Evolutionary conservation across 1,284 basidiomycete genomes (phyloP), one percentile per base, ranked within the genome.

Genomic region (Tilletia horrida): DNA sequence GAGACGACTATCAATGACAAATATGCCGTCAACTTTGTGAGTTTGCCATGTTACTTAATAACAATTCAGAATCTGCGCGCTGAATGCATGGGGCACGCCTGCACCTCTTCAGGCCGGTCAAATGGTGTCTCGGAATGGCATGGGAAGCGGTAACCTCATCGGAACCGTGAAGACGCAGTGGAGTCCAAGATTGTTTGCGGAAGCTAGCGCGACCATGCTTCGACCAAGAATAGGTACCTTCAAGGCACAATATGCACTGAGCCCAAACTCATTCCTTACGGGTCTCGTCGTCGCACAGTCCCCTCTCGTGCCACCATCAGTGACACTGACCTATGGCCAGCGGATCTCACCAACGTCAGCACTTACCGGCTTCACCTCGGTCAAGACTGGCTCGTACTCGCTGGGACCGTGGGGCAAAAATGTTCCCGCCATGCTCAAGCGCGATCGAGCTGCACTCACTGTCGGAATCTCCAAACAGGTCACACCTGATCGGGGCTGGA

Each of bases 91-190:
- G 45, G 21, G 9, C 9, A 48, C 21, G 3, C 6, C 21, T 27
- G 4, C 21, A 7, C 52, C 16, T 27, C 52, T 27, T n/a, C 6
- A 59, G 55, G 70, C 73, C 0, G 79, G 77, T 1, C 84, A 84
- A 65, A 84, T 84, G 80, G 76, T 83, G 25, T 76, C 77, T 7
- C 72, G 83, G 27, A 77, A 77, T 59, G 80, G 83, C 7, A 73
- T 77, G 18, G 84, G 85, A 9, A 84, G 84, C 6, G 85, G 85
- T 18, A 85, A 85, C 66, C 78, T 89, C 66, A 77, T 86, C 52
- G 88, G 87, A 55, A 88, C 88, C 3, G 72, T 90, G 62, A 86
- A 86, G 67, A 87, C 89, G 73, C 88, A 88, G 69, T 86, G 86
- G 77, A 87, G 86, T 25, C 87, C 87, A 14, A 84, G 85, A 44